These are phyloP conservation scores for Alternaria brassicicola DNA, from an alignment of 2,329 filamentous ascomycete species.

Conservation along the genomic window DNA sequence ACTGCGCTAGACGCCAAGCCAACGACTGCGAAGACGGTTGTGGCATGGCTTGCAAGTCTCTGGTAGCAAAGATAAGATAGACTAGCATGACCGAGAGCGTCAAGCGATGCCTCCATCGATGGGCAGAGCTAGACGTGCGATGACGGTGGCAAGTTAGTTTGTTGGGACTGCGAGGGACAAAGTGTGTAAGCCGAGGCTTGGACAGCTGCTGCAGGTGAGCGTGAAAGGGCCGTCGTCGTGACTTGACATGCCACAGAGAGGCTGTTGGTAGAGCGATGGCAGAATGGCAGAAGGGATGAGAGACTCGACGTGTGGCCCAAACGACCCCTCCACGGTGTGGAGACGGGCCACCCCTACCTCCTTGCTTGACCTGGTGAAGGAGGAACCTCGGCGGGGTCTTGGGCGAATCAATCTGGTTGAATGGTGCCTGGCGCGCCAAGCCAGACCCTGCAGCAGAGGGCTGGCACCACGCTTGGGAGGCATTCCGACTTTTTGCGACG, in stretches of 20 bases:
- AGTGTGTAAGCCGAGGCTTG: background rate
- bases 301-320: constrained; percentile 1
- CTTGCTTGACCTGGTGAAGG: constrained; percentile 7
- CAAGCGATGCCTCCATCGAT: background rate
- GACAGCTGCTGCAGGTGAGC: background rate
- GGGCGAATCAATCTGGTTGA: constrained; percentile 15
- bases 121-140: constrained; percentile 1
- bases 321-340: constrained; percentile 9
- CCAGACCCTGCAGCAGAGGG: constrained; percentile 21
- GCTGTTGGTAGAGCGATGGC: background rate
- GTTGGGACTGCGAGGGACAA: background rate
- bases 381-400: constrained; percentile 7
- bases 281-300: background rate
- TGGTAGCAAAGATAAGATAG: constrained; percentile 1
- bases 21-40: background rate
- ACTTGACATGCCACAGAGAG: background rate
- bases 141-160: constrained; percentile 1
- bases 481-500: constrained; percentile 19
- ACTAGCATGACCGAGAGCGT: background rate
- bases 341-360: no score
- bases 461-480: constrained; percentile 1
- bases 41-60: background rate
- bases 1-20: background rate
- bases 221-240: background rate
- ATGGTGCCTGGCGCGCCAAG: constrained; percentile 16